Percentiles rank a stretch among this genome's conserved stretches.
Conservation (phyloP, 306 rosid species). For the Prunus dulcis region DNA sequence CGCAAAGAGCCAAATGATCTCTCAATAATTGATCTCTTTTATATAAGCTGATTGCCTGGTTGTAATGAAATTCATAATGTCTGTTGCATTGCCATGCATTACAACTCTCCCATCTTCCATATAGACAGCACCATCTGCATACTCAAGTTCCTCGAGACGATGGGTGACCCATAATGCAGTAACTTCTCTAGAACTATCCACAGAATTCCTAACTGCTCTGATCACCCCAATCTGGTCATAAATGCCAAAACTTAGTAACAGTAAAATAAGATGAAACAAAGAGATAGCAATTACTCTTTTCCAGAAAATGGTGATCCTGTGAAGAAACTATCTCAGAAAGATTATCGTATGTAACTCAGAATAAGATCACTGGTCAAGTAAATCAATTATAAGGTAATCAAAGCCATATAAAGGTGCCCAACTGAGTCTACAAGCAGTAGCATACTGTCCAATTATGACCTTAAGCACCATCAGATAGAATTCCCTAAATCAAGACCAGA, state of each 20-base stretch:
- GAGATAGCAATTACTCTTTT: background rate
- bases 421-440: background rate
- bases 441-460: background rate
- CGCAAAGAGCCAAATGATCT: background rate
- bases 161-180: conserved; percentile 87
- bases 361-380: background rate
- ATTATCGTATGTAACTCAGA: background rate
- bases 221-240: conserved; percentile 61
- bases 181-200: conserved; percentile 61
- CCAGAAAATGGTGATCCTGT: background rate
- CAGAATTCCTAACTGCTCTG: conserved; percentile 61
- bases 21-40: conserved; percentile 44
- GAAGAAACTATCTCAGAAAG: background rate
- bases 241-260: conserved; percentile 7
- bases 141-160: conserved; percentile 80
- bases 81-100: conserved; percentile 52
- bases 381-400: background rate
- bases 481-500: background rate
- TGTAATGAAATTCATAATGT: conserved; percentile 51
- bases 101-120: conserved; percentile 81
- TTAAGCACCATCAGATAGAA: background rate
- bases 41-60: conserved; percentile 68
- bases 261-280: background rate
- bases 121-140: conserved; percentile 86
- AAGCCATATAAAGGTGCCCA: background rate